These are phyloP conservation scores for Claviceps sp. DNA, from an alignment of 2,329 filamentous ascomycete genomes.

Conservation along the genomic window DNA sequence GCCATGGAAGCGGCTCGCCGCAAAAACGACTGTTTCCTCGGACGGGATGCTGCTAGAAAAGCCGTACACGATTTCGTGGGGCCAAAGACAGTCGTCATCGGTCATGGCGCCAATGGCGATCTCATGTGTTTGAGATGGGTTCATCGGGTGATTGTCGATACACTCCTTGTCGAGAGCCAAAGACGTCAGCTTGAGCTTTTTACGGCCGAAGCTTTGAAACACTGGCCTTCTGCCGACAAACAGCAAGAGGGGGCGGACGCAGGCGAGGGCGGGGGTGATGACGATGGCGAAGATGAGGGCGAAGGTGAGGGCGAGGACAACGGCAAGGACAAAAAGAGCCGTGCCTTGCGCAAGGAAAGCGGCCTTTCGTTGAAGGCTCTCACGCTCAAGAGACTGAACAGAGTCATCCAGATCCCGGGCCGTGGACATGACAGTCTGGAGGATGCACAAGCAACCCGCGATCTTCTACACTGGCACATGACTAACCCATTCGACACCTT, in stretches of 20 bases:
- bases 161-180: conserved; percentile 20
- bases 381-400: conserved; percentile 20
- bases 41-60: conserved; percentile 26
- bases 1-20: conserved; percentile 24
- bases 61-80: conserved; percentile 31
- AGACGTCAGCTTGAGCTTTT: conserved; percentile 4
- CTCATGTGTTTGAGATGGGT: conserved; percentile 33
- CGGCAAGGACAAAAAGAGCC: not conserved
- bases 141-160: conserved; percentile 31
- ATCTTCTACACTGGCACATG: conserved; percentile 27
- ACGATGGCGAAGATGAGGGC: conserved; percentile 1
- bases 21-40: conserved; percentile 22
- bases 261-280: not conserved
- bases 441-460: conserved; percentile 29
- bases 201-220: not conserved
- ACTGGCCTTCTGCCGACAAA: conserved; percentile 1
- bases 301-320: not conserved
- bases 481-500: not conserved
- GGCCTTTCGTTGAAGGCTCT: conserved; percentile 27
- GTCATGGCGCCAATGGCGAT: conserved; percentile 30
- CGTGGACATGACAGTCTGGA: conserved; percentile 29
- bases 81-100: conserved; percentile 32
- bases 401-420: conserved; percentile 24
- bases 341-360: conserved; percentile 4
- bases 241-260: conserved; percentile 4